Percentiles rank a stretch among this genome's conserved stretches.
Conservation (phyloP, 2,329 filamentous ascomycete genomes). For the Helotiales sp. region DNA sequence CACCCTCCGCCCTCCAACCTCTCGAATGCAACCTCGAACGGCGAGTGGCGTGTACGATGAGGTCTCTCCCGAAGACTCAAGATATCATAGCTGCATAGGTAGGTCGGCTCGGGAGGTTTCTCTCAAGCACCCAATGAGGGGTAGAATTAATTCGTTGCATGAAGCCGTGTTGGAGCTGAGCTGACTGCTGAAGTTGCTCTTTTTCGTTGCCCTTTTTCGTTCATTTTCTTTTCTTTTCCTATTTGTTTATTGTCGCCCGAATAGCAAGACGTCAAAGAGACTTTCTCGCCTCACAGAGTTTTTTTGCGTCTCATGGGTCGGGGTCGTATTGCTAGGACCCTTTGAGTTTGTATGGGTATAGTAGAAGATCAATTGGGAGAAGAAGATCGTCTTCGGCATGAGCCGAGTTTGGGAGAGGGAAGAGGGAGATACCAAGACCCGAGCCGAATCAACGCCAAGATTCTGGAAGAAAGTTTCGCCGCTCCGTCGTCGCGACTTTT, state of each 20-base stretch:
- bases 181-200: not conserved
- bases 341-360: not conserved
- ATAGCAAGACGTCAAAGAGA: not conserved
- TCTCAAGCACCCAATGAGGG: not conserved
- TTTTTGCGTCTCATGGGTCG: not conserved
- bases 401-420: not conserved
- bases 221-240: too few species aligned
- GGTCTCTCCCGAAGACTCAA: not conserved
- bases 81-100: too few species aligned
- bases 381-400: not conserved
- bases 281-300: not conserved
- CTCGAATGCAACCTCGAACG: not conserved
- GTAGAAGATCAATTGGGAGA: too few species aligned
- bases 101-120: not conserved
- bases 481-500: not conserved
- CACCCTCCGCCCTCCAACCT: not conserved
- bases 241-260: slow-evolving; percentile 3
- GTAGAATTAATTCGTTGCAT: too few species aligned
- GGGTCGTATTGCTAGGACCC: not conserved
- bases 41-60: not conserved
- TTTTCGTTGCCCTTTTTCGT: too few species aligned
- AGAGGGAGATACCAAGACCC: not conserved
- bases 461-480: not conserved
- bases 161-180: not conserved
- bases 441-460: too few species aligned